Conservation (phyloP, 2,329 filamentous ascomycete genomes). For the Talaromyces sp. region DNA sequence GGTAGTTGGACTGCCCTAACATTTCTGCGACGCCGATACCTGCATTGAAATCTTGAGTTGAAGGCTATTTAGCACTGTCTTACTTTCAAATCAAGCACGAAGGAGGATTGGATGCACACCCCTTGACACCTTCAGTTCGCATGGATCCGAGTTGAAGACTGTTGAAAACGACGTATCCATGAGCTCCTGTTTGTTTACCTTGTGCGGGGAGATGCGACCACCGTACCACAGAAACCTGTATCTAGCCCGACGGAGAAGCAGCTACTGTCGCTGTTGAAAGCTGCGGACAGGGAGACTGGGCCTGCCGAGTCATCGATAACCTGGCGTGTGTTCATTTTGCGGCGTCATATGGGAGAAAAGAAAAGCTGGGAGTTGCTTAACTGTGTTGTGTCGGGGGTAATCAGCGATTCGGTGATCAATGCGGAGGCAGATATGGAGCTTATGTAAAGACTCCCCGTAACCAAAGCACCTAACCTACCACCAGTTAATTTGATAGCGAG, state of each 20-base stretch:
- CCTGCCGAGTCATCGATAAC: constrained; percentile 75
- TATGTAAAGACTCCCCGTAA: constrained; percentile 10
- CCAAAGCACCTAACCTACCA: neutral
- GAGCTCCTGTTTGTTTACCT: constrained; percentile 14
- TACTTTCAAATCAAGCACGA: neutral
- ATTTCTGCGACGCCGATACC: constrained; percentile 81
- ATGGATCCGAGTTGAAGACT: constrained; percentile 74
- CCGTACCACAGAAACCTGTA: constrained; percentile 77
- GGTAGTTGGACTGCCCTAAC: constrained; percentile 81
- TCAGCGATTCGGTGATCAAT: neutral
- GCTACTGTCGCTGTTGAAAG: constrained; percentile 81
- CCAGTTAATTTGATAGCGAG: neutral
- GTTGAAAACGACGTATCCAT: constrained; percentile 24
- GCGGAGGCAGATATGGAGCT: constrained; percentile 4
- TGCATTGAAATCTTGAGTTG: constrained; percentile 66
- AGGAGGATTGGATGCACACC: constrained; percentile 40
- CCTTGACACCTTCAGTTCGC: constrained; percentile 65
- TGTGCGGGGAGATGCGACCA: constrained; percentile 16
- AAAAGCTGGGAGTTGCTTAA: neutral
- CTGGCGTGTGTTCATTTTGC: constrained; percentile 81
- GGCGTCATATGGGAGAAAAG: constrained; percentile 3
- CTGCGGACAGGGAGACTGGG: constrained; percentile 74
- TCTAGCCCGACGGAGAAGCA: constrained; percentile 87
- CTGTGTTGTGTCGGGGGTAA: neutral
- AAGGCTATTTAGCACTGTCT: neutral